Percentiles rank a stretch among this genome's conserved stretches.
phyloP scores from a whole-genome alignment of 2,329 filamentous ascomycete genomes.

The Aspergillus niger region DNA sequence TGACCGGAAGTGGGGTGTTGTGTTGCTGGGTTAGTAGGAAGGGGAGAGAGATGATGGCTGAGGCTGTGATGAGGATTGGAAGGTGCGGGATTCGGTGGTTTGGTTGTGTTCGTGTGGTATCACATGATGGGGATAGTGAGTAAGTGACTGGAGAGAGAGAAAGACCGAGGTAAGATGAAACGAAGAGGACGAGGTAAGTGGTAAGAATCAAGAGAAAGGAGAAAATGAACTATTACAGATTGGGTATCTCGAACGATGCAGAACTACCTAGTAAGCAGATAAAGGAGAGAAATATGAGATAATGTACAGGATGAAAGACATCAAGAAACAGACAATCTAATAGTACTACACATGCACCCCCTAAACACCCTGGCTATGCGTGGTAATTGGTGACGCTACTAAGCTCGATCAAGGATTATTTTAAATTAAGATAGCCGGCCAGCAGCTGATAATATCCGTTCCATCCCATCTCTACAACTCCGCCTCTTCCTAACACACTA shows the following conservation, averaged over 20 bases:
- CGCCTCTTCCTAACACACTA: neutral
- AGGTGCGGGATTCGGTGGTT: too few species aligned
- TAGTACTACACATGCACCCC: neutral
- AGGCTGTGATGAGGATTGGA: too few species aligned
- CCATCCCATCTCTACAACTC: neutral
- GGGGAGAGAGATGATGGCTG: neutral
- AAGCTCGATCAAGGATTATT: neutral
- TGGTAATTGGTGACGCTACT: neutral
- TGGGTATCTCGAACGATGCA: too few species aligned
- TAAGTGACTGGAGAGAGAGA: too few species aligned
- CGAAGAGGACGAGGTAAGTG: too few species aligned
- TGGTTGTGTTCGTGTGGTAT: too few species aligned
- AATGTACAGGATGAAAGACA: neutral
- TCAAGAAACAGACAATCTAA: neutral
- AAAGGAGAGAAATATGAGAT: slow-evolving; percentile 1
- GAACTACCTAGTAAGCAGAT: neutral
- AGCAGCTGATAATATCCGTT: neutral
- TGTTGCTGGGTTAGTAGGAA: neutral
- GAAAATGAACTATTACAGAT: too few species aligned
- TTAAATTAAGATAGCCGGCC: neutral
- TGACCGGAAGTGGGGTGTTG: neutral
- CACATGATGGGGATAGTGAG: too few species aligned
- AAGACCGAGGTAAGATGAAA: too few species aligned
- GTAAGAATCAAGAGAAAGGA: too few species aligned
- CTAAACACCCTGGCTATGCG: neutral